phyloP scores from a whole-genome alignment of 306 rosid species.

The Rosa multiflora region DNA sequence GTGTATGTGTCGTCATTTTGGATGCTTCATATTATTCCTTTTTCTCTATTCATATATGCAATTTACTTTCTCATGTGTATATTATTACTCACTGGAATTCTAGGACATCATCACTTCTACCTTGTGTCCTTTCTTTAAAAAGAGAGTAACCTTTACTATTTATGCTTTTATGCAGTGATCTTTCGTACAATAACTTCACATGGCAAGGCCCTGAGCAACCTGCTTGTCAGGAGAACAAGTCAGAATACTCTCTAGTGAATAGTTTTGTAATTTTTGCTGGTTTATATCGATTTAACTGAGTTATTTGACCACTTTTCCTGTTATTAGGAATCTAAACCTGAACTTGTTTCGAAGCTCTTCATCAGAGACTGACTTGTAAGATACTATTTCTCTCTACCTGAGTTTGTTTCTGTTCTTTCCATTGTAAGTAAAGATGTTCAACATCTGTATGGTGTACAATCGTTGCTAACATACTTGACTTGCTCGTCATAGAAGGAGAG shows the following conservation, averaged over 20 bases:
- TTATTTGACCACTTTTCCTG: conserved; percentile 26
- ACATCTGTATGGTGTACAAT: neutral
- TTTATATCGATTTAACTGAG: conserved; percentile 12
- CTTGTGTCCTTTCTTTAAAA: neutral
- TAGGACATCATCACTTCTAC: neutral
- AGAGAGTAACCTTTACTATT: neutral
- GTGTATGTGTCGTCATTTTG: conserved; percentile 54
- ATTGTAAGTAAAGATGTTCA: neutral
- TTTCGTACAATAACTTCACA: conserved; percentile 83
- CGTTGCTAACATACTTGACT: conserved; percentile 13
- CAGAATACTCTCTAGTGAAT: conserved; percentile 28
- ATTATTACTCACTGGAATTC: neutral
- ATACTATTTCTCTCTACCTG: conserved; percentile 20
- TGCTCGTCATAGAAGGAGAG: conserved; percentile 38
- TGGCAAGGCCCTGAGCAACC: conserved; percentile 59
- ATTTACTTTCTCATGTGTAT: neutral
- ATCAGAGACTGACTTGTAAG: conserved; percentile 49
- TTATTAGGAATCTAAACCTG: conserved; percentile 65
- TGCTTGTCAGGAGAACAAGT: conserved; percentile 63
- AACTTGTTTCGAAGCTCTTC: conserved; percentile 71
- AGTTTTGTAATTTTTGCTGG: neutral
- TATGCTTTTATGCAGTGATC: conserved; percentile 61
- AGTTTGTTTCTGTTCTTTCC: neutral
- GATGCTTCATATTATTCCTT: conserved; percentile 15
- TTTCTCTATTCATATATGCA: conserved; percentile 7